Conservation (phyloP, 768 basidiomycete genomes). For the Lactifluus hygrophoroides region DNA sequence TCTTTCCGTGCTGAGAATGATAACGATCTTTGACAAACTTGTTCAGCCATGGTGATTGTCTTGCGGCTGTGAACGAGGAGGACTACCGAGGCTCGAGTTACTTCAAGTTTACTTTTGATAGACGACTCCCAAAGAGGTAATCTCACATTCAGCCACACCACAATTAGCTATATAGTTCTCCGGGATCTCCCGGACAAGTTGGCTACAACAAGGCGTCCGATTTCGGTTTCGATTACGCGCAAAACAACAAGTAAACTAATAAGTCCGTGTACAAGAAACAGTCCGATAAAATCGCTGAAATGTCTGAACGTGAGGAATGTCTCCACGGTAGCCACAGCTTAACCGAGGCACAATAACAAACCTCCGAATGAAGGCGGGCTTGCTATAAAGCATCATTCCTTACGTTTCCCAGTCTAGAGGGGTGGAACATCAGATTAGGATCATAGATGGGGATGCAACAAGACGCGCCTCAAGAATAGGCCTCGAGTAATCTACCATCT, state of each 20-base stretch:
- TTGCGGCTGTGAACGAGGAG: constrained; percentile 24
- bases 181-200: constrained; percentile 11
- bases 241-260: background rate
- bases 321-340: background rate
- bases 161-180: constrained; percentile 14
- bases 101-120: background rate
- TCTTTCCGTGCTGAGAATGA: constrained; percentile 28
- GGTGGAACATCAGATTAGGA: background rate
- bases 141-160: constrained; percentile 14
- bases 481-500: constrained; percentile 5
- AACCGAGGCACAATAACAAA: background rate
- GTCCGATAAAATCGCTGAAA: background rate
- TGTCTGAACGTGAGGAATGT: background rate
- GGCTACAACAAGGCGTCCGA: background rate
- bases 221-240: too few relatives aligned
- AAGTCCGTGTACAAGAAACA: background rate
- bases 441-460: background rate
- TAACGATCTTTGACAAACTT: constrained; percentile 25
- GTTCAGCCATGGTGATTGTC: constrained; percentile 33
- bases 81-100: background rate
- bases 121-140: constrained; percentile 13
- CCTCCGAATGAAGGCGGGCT: background rate
- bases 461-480: constrained; percentile 9
- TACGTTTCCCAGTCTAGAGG: background rate
- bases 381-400: background rate